Conservation (phyloP, 352 stramenopile genomes). For the Globisporangium carolinianum region DNA sequence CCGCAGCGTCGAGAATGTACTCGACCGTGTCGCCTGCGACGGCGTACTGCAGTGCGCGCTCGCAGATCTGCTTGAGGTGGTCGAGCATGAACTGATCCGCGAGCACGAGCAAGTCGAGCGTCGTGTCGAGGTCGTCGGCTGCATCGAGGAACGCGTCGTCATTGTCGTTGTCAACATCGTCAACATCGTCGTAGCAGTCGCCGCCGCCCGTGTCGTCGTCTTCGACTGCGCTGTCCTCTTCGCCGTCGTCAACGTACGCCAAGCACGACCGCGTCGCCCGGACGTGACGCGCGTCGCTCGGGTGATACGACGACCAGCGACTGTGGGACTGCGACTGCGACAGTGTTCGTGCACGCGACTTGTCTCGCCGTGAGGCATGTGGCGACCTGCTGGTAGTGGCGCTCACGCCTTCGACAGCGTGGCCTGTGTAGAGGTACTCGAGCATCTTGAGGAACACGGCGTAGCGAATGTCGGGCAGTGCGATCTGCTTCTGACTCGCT, state of each 20-base stretch:
- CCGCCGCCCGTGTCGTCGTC: neutral
- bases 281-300: conserved; percentile 9
- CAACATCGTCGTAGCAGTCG: neutral
- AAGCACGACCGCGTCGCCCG: conserved; percentile 4
- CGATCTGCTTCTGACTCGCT: conserved; percentile 70
- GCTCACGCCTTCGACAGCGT: conserved; percentile 15
- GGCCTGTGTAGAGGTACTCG: conserved; percentile 93
- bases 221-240: conserved; percentile 4
- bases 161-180: conserved; percentile 5
- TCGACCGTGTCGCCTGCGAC: conserved; percentile 82
- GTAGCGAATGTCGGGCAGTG: conserved; percentile 87
- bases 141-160: conserved; percentile 10
- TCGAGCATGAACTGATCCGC: conserved; percentile 96
- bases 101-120: conserved; percentile 88
- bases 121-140: conserved; percentile 51
- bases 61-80: conserved; percentile 94
- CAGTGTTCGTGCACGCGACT: too few species aligned
- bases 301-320: conserved; percentile 17
- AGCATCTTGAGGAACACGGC: conserved; percentile 90
- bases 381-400: neutral
- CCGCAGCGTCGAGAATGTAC: conserved; percentile 83
- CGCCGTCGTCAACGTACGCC: conserved; percentile 14
- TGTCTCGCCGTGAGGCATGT: neutral
- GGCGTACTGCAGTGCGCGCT: conserved; percentile 77
- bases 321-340: conserved; percentile 7